Evolutionary conservation across 495 filamentous ascomycete genomes (phyloP).

Genomic region (Penicillium odoratum): DNA sequence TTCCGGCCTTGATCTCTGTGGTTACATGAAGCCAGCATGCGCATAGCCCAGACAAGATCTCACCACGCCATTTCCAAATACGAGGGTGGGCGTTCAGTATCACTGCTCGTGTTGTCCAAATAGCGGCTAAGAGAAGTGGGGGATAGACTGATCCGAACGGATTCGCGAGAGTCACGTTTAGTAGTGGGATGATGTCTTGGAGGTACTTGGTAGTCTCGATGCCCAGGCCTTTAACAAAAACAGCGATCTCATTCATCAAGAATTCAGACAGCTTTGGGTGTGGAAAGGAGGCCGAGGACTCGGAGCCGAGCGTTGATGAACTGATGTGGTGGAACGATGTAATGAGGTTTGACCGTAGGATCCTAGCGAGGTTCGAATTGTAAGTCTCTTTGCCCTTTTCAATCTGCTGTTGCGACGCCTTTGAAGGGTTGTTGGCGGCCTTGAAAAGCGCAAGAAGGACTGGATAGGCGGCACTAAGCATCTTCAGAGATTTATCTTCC

Average conservation of each 20-base stretch:
- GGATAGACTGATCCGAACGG: constrained; percentile 66
- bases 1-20: constrained; percentile 36
- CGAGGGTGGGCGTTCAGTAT: constrained; percentile 75
- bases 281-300: constrained; percentile 48
- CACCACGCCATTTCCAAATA: constrained; percentile 62
- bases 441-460: constrained; percentile 61
- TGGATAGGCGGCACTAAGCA: constrained; percentile 67
- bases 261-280: constrained; percentile 46
- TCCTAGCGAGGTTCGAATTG: constrained; percentile 25
- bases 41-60: constrained; percentile 63
- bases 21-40: constrained; percentile 66
- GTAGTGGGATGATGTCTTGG: constrained; percentile 66
- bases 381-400: constrained; percentile 22
- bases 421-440: constrained; percentile 26
- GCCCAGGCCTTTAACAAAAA: constrained; percentile 59
- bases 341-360: constrained; percentile 44
- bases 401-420: background rate
- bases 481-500: constrained; percentile 61
- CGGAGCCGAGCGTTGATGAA: constrained; percentile 44
- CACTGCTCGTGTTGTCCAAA: constrained; percentile 54
- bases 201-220: constrained; percentile 75
- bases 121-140: constrained; percentile 53
- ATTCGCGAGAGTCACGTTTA: constrained; percentile 63
- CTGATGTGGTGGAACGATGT: constrained; percentile 51
- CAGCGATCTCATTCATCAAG: constrained; percentile 56